Evolutionary conservation across 192 early-diverging fungal genomes (phyloP), one percentile per base, ranked within the genome.

Genomic region (Spinellus fusiger): DNA sequence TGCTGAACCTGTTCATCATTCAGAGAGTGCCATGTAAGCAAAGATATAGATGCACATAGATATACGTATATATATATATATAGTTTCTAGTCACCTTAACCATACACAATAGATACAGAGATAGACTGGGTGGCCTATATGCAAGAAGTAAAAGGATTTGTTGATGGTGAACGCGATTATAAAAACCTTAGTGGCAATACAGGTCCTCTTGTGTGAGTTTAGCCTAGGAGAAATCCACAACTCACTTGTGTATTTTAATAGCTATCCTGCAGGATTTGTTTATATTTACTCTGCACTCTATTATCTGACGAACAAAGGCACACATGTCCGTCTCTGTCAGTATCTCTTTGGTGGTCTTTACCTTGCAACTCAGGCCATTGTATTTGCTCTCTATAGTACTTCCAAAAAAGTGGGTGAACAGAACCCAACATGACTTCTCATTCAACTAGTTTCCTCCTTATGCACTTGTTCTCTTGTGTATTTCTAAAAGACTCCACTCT

Each of bases 121-220:
- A 98, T 98, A 61, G 96, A 98, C 76, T 98, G 93, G 93, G 77
- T 67, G 16, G 86, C 96, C 10, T 98, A 98, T 61, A 95, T 98
- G 93, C 90, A 97, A 69, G 80, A 98, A 75, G 88, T 96, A 0
- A 69, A 62, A 5, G 84, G 83, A 23, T 93, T 92, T 63, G 57
- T 92, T 0, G 52, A 64, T 4, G 96, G 96, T 5, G 91, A 98
- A 65, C 82, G 85, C 12, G 84, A 95, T 66, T 98, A 98, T 54
- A 28, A 60, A 16, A 83, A 85, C 26, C 68, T 98, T 29, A 58
- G 72, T 16, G 96, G 96, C 22, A 89, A 91, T 48, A 98, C 96
- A 4, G 96, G 96, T 2, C 96, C 94, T 4, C 69, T 96, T 35
- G 96, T 98, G 77, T 90, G 74, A 40, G 80, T 73, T 35, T 15